Evolutionary conservation across 306 rosid species (phyloP), one percentile per base, ranked within the genome.

Genomic region (Leucaena leucocephala): DNA sequence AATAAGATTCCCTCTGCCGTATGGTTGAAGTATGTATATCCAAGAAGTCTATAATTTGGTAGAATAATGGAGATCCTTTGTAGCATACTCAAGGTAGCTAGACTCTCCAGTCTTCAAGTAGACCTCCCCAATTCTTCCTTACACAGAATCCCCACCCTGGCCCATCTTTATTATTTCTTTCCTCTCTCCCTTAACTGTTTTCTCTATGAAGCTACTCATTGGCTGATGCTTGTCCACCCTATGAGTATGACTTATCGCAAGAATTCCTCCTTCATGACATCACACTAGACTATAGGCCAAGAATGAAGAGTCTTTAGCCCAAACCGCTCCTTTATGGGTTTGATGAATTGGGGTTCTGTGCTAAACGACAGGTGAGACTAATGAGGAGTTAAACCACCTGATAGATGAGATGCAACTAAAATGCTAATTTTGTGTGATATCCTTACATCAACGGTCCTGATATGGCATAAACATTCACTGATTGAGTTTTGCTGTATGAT

Each of bases 391-490:
- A 50, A 16, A 50, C 3, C 58, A 21, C 33, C 5, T 57, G 5
- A 4, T 57, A 8, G 43, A 8, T n/a, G 13, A 38, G 22, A 39
- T 65, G 48, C 71, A 39, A 66, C 48, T 66, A 7, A 40, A 12
- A 17, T 40, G 71, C 13, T 40, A 67, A 19, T 67, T 4, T 35
- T 39, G 7, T 39, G 48, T n/a, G 33, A 7, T 39, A n/a, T 66
- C 71, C 15, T 66, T 17, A 8, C 33, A 66, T 7, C 10, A 11
- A 39, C 8, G 70, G 44, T 66, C 76, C 42, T 80, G 35, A 35
- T 65, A 42, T 50, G 19, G 75, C 69, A 49, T 50, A 76, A 48
- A 75, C 49, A 76, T 52, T 66, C 46, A 21, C 72, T 43, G 21
- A 57, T 54, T 52, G 54, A 36, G 78, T 72, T 8, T 22, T 80